phyloP scores from a whole-genome alignment of 352 stramenopile species.

The Phytophthora europaea region DNA sequence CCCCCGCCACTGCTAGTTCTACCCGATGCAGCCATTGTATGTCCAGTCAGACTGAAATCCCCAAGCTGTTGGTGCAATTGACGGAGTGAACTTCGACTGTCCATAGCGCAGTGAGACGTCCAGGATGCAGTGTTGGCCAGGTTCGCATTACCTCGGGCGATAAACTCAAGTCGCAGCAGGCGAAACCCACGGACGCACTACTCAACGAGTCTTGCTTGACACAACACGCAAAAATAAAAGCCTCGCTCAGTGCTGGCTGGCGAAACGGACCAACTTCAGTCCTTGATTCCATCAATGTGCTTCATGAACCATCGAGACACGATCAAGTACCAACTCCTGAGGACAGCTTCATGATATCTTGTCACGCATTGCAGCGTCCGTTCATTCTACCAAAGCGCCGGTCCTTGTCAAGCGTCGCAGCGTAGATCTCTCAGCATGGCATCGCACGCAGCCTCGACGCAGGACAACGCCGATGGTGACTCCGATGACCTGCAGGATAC shows the following conservation, averaged over 20 bases:
- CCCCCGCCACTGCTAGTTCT: conserved; percentile 8
- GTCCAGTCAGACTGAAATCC: conserved; percentile 18
- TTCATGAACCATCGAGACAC: neutral
- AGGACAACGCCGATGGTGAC: conserved; percentile 2
- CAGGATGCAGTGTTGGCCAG: neutral
- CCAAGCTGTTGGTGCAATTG: conserved; percentile 57
- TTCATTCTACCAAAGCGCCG: neutral
- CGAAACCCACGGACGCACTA: conserved; percentile 7
- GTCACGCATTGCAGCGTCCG: conserved; percentile 1
- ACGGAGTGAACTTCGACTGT: conserved; percentile 55
- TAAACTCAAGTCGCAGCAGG: conserved; percentile 5
- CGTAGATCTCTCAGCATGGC: conserved; percentile 14
- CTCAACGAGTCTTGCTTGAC: neutral
- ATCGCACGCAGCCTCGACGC: conserved; percentile 8
- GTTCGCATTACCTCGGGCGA: neutral
- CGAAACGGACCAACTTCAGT: conserved; percentile 19
- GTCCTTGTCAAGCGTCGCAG: conserved; percentile 25
- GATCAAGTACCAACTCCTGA: neutral
- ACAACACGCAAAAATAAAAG: conserved; percentile 23
- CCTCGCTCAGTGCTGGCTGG: neutral
- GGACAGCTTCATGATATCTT: neutral
- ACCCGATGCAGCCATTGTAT: conserved; percentile 9
- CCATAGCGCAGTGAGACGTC: conserved; percentile 36
- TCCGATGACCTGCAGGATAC: neutral
- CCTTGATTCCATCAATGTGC: neutral